Percentiles rank a stretch among this genome's conserved stretches.
Evolutionary conservation across 257 asterid species (phyloP).

Genomic region (Linderniella brevidens): DNA sequence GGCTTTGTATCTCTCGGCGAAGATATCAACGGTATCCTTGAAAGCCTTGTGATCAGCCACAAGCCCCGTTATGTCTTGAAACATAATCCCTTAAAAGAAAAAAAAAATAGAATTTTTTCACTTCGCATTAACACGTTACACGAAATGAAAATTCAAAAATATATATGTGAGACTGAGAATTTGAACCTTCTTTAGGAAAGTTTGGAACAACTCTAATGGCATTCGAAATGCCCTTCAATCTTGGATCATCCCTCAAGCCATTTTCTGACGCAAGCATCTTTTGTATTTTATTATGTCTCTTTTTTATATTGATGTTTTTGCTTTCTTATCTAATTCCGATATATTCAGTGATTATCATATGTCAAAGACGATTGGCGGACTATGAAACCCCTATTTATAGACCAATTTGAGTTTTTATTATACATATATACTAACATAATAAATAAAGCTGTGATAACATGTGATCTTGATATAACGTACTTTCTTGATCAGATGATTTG

Average conservation of each 20-base stretch:
- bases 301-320: background rate
- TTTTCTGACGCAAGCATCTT: slow-evolving; percentile 52
- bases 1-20: slow-evolving; percentile 42
- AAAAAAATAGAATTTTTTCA: background rate
- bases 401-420: too few relatives aligned
- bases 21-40: slow-evolving; percentile 39
- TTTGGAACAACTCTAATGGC: slow-evolving; percentile 52
- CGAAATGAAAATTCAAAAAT: too few relatives aligned
- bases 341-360: too few relatives aligned
- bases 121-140: too few relatives aligned
- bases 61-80: slow-evolving; percentile 47
- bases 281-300: slow-evolving; percentile 9
- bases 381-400: too few relatives aligned
- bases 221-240: slow-evolving; percentile 38
- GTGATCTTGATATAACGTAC: too few relatives aligned
- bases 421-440: too few relatives aligned
- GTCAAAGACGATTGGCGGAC: too few relatives aligned
- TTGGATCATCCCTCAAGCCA: slow-evolving; percentile 47
- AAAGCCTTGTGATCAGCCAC: slow-evolving; percentile 35
- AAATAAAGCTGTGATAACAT: too few relatives aligned
- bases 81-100: slow-evolving; percentile 36
- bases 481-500: too few relatives aligned
- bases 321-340: background rate
- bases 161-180: too few relatives aligned
- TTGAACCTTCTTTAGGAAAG: slow-evolving; percentile 45